Evolutionary conservation across 2,329 filamentous ascomycete species (phyloP), one percentile per base, ranked within the genome.

Genomic region (Colletotrichum sp.): DNA sequence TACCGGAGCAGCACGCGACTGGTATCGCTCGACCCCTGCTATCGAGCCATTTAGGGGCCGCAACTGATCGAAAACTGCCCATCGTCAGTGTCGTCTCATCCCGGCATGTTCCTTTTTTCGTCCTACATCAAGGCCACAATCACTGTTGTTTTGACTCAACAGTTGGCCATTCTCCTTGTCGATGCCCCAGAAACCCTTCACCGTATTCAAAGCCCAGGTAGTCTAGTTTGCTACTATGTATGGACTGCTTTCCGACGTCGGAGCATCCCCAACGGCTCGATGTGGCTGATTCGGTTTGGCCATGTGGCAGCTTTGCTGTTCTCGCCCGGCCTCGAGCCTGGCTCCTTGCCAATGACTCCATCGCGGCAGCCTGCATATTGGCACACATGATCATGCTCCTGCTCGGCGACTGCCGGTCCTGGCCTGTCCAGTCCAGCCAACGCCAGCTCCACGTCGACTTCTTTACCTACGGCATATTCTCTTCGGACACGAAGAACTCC

Each of bases 21-120:
- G 48, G 76, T 77, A 74, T 65, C 64, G 30, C 38, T 18, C 26
- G 55, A 67, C 67, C 63, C 72, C 30, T 71, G 38, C 61, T 58
- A 76, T 76, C 74, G 71, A 68, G 74, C 74, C 74, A 76, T 57
- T 76, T 76, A 57, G 34, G 65, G 16, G 48, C 74, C 58, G 65
- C 70, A 69, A 74, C 38, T 64, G 21, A 32, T 61, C 67, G 66
- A 64, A 74, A 74, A 74, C 74, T 76, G 74, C 71, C 74, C 74
- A 76, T 76, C 36, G 57, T 43, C 74, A 76, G 58, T 65, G 43
- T 68, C 69, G 64, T 74, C 64, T 60, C 70, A 74, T 57, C 43
- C 70, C 65, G 28, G 70, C 48, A 32, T 58, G n/a, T 34, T 74
- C 28, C 70, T 52, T 66, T 68, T 64, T 58, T 58, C 24, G 36